phyloP scores from a whole-genome alignment of 2,329 filamentous ascomycete genomes.

The Colletotrichum sp. region DNA sequence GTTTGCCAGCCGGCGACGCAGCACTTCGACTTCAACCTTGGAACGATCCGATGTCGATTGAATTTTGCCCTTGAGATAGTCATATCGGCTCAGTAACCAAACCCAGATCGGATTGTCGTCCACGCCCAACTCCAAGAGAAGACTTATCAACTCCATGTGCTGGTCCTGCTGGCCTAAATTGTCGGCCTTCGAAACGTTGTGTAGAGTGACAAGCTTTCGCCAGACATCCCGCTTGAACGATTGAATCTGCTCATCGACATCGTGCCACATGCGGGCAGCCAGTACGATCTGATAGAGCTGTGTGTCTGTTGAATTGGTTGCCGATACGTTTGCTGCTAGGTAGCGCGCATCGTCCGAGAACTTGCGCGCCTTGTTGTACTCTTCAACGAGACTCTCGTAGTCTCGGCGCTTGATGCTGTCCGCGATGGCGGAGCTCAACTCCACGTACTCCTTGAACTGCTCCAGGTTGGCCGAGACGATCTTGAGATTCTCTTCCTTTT shows the following conservation, averaged over 20 bases:
- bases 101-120: slow-evolving; percentile 97
- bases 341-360: slow-evolving; percentile 78
- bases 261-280: slow-evolving; percentile 92
- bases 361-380: slow-evolving; percentile 82
- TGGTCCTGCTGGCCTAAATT: slow-evolving; percentile 68
- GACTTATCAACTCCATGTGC: slow-evolving; percentile 88
- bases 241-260: slow-evolving; percentile 87
- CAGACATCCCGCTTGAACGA: slow-evolving; percentile 89
- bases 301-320: slow-evolving; percentile 70
- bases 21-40: slow-evolving; percentile 89
- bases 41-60: slow-evolving; percentile 81
- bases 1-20: slow-evolving; percentile 80
- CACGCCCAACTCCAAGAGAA: slow-evolving; percentile 91
- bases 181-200: slow-evolving; percentile 60
- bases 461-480: slow-evolving; percentile 77
- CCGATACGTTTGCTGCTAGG: slow-evolving; percentile 63
- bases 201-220: slow-evolving; percentile 76
- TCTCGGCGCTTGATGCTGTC: slow-evolving; percentile 91
- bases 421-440: slow-evolving; percentile 76
- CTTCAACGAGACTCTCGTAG: slow-evolving; percentile 85
- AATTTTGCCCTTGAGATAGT: slow-evolving; percentile 88
- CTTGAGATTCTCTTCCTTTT: slow-evolving; percentile 89
- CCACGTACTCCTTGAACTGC: slow-evolving; percentile 80
- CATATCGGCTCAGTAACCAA: slow-evolving; percentile 90
- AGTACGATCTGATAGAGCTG: slow-evolving; percentile 88